Conservation (phyloP, 805 yeast species). For the Candida chilensis region DNA sequence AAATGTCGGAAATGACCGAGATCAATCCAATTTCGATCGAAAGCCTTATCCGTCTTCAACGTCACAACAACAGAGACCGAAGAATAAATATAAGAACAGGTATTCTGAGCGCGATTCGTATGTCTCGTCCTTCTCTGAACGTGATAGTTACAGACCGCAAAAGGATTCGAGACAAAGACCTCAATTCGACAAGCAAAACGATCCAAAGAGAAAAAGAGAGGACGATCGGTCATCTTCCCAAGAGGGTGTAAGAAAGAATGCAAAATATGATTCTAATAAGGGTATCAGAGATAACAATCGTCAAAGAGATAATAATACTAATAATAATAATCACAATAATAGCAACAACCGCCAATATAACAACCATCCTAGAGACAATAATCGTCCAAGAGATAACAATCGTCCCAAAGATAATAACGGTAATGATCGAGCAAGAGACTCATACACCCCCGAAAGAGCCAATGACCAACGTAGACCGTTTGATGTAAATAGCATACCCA, state of each 20-base stretch:
- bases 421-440: background rate
- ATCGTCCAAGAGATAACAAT: background rate
- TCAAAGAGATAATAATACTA: background rate
- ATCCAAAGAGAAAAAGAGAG: background rate
- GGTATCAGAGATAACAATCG: background rate
- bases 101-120: too few species aligned
- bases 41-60: background rate
- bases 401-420: background rate
- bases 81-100: too few species aligned
- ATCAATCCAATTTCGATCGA: background rate
- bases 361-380: too few species aligned
- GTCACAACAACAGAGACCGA: too few species aligned
- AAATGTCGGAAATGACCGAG: background rate
- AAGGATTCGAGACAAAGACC: background rate
- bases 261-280: background rate
- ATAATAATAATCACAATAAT: background rate
- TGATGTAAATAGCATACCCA: slow-evolving; percentile 3
- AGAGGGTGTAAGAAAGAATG: too few species aligned
- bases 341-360: too few species aligned
- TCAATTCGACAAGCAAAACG: background rate
- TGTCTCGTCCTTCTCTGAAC: too few species aligned
- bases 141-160: slow-evolving; percentile 1
- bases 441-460: background rate
- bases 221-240: slow-evolving; percentile 1
- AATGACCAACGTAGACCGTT: background rate